These are phyloP conservation scores for Phytophthora citricola DNA, from an alignment of 352 stramenopile species.

Conservation along the genomic window DNA sequence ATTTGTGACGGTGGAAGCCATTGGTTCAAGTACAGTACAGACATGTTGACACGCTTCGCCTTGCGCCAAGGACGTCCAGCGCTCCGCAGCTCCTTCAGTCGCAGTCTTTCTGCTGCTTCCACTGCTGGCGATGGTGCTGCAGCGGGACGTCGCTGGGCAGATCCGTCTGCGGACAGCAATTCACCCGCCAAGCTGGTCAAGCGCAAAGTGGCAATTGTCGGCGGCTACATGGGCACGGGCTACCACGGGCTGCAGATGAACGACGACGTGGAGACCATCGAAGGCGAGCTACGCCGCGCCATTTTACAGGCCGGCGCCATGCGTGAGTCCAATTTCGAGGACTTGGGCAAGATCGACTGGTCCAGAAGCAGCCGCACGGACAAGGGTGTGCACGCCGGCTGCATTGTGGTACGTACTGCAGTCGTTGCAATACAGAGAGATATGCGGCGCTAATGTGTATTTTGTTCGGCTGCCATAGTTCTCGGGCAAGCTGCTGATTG, in stretches of 20 bases:
- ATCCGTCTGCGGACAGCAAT: background rate
- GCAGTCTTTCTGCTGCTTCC: constrained; percentile 11
- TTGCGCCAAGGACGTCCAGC: constrained; percentile 15
- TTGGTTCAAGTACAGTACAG: constrained; percentile 1
- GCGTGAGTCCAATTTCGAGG: constrained; percentile 88
- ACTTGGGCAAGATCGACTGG: constrained; percentile 92
- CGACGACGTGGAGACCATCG: constrained; percentile 83
- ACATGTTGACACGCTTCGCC: constrained; percentile 38
- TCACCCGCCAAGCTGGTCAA: constrained; percentile 63
- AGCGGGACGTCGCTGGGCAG: constrained; percentile 7
- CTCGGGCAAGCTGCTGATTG: constrained; percentile 88
- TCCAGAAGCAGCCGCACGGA: constrained; percentile 90
- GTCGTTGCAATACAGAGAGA: background rate
- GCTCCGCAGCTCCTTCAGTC: constrained; percentile 18
- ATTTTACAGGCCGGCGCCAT: constrained; percentile 86
- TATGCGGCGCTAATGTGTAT: background rate
- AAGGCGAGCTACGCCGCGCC: constrained; percentile 80
- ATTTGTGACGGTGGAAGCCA: constrained; percentile 7
- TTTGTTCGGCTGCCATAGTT: constrained; percentile 52
- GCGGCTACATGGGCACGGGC: constrained; percentile 82
- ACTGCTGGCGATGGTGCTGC: background rate
- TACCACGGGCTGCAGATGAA: constrained; percentile 87
- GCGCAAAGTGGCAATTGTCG: constrained; percentile 89
- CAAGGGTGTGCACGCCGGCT: constrained; percentile 92
- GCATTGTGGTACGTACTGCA: constrained; percentile 79